Percentiles rank a stretch among this genome's conserved stretches.
phyloP scores from a whole-genome alignment of 371 early-diverging fungal genomes.

The Rhizopus stolonifer region DNA sequence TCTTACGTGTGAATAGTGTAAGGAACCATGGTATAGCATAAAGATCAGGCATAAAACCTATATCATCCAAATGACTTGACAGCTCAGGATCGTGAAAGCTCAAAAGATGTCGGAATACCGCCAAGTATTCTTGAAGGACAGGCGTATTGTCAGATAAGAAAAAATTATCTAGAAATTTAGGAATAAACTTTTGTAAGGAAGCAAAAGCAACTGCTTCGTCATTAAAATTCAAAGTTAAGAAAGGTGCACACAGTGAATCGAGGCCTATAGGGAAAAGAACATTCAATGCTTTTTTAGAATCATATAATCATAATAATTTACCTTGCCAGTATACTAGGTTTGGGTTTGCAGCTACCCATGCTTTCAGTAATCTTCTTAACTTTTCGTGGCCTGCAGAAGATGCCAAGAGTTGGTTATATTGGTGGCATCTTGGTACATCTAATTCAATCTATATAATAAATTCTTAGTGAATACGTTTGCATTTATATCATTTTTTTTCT shows the following conservation, averaged over 20 bases:
- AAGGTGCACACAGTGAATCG: conserved; percentile 80
- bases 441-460: conserved; percentile 48
- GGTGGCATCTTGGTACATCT: conserved; percentile 85
- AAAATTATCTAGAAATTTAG: conserved; percentile 65
- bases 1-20: conserved; percentile 79
- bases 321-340: conserved; percentile 88
- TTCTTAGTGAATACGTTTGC: too few relatives aligned
- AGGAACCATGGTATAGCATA: conserved; percentile 87
- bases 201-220: conserved; percentile 74
- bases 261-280: conserved; percentile 49
- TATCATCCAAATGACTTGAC: conserved; percentile 60
- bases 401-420: conserved; percentile 75
- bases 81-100: conserved; percentile 77
- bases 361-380: conserved; percentile 65
- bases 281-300: not conserved
- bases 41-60: conserved; percentile 71
- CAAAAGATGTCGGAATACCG: conserved; percentile 63
- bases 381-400: conserved; percentile 73
- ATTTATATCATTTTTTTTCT: too few relatives aligned
- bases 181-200: conserved; percentile 66
- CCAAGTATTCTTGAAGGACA: conserved; percentile 66
- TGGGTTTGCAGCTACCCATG: conserved; percentile 66
- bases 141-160: conserved; percentile 71
- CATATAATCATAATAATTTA: conserved; percentile 12
- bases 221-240: conserved; percentile 71